Conservation (phyloP, 2,329 filamentous ascomycete genomes). For the Coleophoma eucalyptorum region DNA sequence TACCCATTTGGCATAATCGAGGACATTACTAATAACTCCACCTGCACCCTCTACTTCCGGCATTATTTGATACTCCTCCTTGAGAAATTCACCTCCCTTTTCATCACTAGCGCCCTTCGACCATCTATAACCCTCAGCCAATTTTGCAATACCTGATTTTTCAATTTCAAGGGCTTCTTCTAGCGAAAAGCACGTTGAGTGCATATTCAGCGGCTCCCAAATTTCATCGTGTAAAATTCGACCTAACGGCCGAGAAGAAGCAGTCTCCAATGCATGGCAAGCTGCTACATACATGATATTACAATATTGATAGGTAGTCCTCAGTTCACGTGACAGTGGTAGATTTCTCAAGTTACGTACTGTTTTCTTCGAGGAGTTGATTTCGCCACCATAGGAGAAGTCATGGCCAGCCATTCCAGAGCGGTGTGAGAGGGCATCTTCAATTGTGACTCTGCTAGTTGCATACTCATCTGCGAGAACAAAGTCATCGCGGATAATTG, state of each 20-base stretch:
- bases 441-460: conserved; percentile 45
- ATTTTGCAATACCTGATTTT: too few species aligned
- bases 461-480: conserved; percentile 41
- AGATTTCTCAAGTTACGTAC: conserved; percentile 42
- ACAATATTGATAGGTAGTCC: conserved; percentile 42
- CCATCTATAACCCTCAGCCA: conserved; percentile 25
- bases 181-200: too few species aligned
- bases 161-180: too few species aligned
- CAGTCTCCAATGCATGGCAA: conserved; percentile 40
- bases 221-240: conserved; percentile 36
- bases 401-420: conserved; percentile 45
- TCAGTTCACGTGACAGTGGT: conserved; percentile 37
- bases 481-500: conserved; percentile 48
- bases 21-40: conserved; percentile 40
- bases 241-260: conserved; percentile 33
- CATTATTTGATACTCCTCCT: too few species aligned
- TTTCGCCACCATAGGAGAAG: conserved; percentile 25
- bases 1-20: conserved; percentile 50
- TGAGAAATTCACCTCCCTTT: too few species aligned
- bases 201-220: conserved; percentile 44
- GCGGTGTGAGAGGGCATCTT: conserved; percentile 50
- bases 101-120: too few species aligned
- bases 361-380: conserved; percentile 26
- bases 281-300: conserved; percentile 46
- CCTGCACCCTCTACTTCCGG: conserved; percentile 41